phyloP scores from a whole-genome alignment of 106 monocot genomes.

The Hemerocallis citrina region DNA sequence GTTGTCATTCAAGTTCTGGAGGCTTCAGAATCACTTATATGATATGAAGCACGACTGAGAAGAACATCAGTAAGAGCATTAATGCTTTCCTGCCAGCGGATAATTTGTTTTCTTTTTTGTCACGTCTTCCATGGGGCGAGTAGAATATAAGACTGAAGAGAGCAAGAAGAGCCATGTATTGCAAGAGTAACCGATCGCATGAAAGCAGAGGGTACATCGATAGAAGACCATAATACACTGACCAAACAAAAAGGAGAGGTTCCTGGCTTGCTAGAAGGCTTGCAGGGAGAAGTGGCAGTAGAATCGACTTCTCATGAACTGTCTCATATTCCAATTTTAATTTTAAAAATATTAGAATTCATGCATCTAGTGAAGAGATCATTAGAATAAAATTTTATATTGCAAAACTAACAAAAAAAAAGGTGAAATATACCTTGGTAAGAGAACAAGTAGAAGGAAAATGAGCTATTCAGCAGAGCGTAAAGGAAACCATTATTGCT shows the following conservation, averaged over 20 bases:
- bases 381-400: constrained; percentile 6
- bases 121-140: constrained; percentile 11
- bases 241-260: constrained; percentile 61
- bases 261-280: constrained; percentile 78
- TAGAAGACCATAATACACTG: constrained; percentile 50
- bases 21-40: constrained; percentile 44
- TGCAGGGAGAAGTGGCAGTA: constrained; percentile 89
- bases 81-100: constrained; percentile 15
- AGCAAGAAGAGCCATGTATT: constrained; percentile 60
- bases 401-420: constrained; percentile 4
- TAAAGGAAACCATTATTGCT: constrained; percentile 72
- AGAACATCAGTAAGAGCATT: constrained; percentile 20
- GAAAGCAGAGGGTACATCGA: constrained; percentile 87
- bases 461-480: constrained; percentile 77
- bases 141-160: constrained; percentile 61
- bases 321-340: constrained; percentile 6
- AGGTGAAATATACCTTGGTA: constrained; percentile 64
- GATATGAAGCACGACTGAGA: constrained; percentile 41
- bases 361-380: not conserved
- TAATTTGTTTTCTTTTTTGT: constrained; percentile 6
- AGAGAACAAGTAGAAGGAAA: constrained; percentile 90
- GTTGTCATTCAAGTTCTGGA: too few relatives aligned
- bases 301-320: constrained; percentile 97
- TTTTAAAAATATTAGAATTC: not conserved
- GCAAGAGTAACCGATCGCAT: constrained; percentile 65